Evolutionary conservation across 2,329 filamentous ascomycete species (phyloP).

Genomic region (Xylariaceae sp.): DNA sequence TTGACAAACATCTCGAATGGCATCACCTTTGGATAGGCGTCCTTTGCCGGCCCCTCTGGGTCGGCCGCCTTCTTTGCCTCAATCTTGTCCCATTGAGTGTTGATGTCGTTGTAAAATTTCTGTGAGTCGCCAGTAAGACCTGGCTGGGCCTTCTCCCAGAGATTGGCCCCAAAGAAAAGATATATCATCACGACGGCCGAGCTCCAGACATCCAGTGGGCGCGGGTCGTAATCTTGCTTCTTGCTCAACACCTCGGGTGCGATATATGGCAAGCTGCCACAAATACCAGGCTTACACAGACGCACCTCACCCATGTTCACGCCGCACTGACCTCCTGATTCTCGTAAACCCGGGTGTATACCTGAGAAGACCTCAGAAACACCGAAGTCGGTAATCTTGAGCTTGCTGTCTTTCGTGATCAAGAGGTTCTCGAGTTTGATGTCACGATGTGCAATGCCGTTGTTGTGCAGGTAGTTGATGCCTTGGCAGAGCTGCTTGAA

Average conservation of each 20-base stretch:
- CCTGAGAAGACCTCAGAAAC: slow-evolving; percentile 83
- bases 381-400: slow-evolving; percentile 91
- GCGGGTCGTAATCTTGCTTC: slow-evolving; percentile 63
- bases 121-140: slow-evolving; percentile 32
- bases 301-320: slow-evolving; percentile 68
- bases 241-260: slow-evolving; percentile 78
- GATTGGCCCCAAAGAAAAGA: slow-evolving; percentile 65
- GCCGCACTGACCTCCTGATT: slow-evolving; percentile 69
- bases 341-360: slow-evolving; percentile 72
- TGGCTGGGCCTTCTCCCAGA: slow-evolving; percentile 67
- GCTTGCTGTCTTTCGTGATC: slow-evolving; percentile 70
- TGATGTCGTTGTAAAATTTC: slow-evolving; percentile 61
- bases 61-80: slow-evolving; percentile 46
- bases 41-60: slow-evolving; percentile 39
- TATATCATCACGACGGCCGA: slow-evolving; percentile 79
- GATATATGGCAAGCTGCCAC: slow-evolving; percentile 82
- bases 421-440: slow-evolving; percentile 88
- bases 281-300: slow-evolving; percentile 73
- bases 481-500: slow-evolving; percentile 88
- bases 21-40: slow-evolving; percentile 61
- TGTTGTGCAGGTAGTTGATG: slow-evolving; percentile 73
- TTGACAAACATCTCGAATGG: slow-evolving; percentile 63
- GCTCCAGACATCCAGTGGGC: slow-evolving; percentile 81
- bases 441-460: slow-evolving; percentile 86
- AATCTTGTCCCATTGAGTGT: slow-evolving; percentile 66